Evolutionary conservation across 768 basidiomycete species (phyloP), one percentile per base, ranked within the genome.

Genomic region (Saitozyma podzolica): DNA sequence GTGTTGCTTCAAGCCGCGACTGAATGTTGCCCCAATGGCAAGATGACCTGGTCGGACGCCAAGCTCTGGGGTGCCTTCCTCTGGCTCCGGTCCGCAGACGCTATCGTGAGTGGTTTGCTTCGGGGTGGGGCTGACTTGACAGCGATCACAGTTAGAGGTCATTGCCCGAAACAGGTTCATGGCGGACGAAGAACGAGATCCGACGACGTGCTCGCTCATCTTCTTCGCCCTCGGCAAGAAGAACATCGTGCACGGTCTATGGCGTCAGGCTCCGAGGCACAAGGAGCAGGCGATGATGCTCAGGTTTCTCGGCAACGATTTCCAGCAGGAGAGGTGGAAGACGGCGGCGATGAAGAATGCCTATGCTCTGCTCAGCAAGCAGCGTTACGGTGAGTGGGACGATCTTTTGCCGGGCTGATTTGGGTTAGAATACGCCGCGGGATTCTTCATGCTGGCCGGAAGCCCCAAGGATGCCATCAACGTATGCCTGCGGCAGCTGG

Each of bases 301-400:
- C 62, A 93, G 90, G 72, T 97, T 99, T 78, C 79, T 99, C 9
- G 83, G 85, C 41, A 96, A 99, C 72, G 89, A 99, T 78, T 99
- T 99, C 67, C 83, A 84, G 2, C 82, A 88, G 59, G 82, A 87
- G 0, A 85, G 91, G 29, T 97, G 94, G 94, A 86, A 86, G 63
- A 92, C 90, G 9, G 94, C 93, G 0, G 96, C 96, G 1, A 80
- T 91, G 61, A 99, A 99, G 82, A 99, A 99, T 77, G 96, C 96
- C 8, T 99, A 88, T 80, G 91, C 92, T 0, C 81, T 99, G 49
- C 78, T 99, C 61, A 84, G 89, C 73, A 98, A 95, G 81, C 90
- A 88, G 62, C 86, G 96, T 39, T 97, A 90, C 74, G 92, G 95
- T 94, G 54, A 49, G 88, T 14, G 37, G 29, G 50, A 40, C 5